Percentiles rank a stretch among this genome's conserved stretches.
These are phyloP conservation scores for Trypanosoma lewisi DNA, from an alignment of 208 protist genomes.

Conservation along the genomic window DNA sequence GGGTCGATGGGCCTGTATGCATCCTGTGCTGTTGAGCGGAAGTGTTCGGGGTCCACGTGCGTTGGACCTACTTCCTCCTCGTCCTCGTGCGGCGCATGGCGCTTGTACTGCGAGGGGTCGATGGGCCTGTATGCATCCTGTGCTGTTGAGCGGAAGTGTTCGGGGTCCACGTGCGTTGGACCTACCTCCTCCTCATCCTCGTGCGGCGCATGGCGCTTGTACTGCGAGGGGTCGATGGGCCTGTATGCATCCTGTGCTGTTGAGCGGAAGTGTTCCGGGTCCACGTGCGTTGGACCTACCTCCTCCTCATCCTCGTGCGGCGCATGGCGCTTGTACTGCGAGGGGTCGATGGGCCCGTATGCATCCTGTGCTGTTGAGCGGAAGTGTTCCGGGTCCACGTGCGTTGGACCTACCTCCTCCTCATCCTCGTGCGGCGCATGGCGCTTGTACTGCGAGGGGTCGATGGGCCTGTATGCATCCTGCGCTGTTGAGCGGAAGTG, in stretches of 20 bases:
- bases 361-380: slow-evolving; percentile 18
- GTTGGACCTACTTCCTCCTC: slow-evolving; percentile 11
- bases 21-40: neutral
- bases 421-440: neutral
- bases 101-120: slow-evolving; percentile 10
- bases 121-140: slow-evolving; percentile 7
- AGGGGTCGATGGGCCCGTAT: slow-evolving; percentile 18
- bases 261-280: slow-evolving; percentile 22
- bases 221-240: slow-evolving; percentile 13
- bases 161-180: slow-evolving; percentile 1
- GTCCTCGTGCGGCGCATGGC: neutral
- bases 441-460: slow-evolving; percentile 24
- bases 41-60: slow-evolving; percentile 2
- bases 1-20: slow-evolving; percentile 7
- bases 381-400: slow-evolving; percentile 24
- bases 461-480: slow-evolving; percentile 26
- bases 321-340: slow-evolving; percentile 16
- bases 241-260: slow-evolving; percentile 21
- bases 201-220: neutral
- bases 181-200: slow-evolving; percentile 12
- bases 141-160: neutral
- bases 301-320: neutral
- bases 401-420: neutral
- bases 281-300: neutral
- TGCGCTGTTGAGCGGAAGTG: slow-evolving; percentile 21